A percentile compares a stretch with the other conserved stretches of the same genome.
Evolutionary conservation across 1,139 yeast genomes (phyloP).

Genomic region (Suhomyces maxii): DNA sequence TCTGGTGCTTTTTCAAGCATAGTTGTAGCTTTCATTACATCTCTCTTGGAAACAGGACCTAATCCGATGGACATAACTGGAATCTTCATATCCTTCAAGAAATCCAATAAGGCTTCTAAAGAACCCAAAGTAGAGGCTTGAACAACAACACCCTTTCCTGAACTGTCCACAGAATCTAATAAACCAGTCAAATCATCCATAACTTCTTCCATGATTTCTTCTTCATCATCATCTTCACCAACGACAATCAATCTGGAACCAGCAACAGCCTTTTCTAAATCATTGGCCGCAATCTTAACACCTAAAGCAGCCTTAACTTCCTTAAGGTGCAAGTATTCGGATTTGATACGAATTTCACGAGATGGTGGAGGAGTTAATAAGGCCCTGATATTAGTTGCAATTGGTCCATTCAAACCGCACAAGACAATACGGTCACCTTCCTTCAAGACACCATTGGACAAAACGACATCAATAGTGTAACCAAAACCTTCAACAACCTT

Average conservation of each 20-base stretch:
- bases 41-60: conserved; percentile 97
- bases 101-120: conserved; percentile 92
- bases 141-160: conserved; percentile 96
- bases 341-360: conserved; percentile 91
- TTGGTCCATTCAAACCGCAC: conserved; percentile 98
- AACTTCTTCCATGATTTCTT: conserved; percentile 94
- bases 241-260: conserved; percentile 95
- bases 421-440: conserved; percentile 95
- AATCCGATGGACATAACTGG: conserved; percentile 98
- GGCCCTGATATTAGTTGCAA: conserved; percentile 96
- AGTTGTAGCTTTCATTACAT: conserved; percentile 94
- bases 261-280: conserved; percentile 97
- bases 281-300: conserved; percentile 97
- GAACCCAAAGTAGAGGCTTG: conserved; percentile 99
- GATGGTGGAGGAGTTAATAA: conserved; percentile 96
- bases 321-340: conserved; percentile 92
- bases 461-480: conserved; percentile 95
- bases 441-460: conserved; percentile 89
- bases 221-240: conserved; percentile 97
- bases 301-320: conserved; percentile 99
- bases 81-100: conserved; percentile 96
- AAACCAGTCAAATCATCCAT: conserved; percentile 98
- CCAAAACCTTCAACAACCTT: conserved; percentile 99
- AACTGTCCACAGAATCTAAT: conserved; percentile 88
- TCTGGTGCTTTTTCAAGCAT: conserved; percentile 98